These are phyloP conservation scores for Asterochloris erici DNA, from an alignment of 139 green algal genomes.

Conservation along the genomic window DNA sequence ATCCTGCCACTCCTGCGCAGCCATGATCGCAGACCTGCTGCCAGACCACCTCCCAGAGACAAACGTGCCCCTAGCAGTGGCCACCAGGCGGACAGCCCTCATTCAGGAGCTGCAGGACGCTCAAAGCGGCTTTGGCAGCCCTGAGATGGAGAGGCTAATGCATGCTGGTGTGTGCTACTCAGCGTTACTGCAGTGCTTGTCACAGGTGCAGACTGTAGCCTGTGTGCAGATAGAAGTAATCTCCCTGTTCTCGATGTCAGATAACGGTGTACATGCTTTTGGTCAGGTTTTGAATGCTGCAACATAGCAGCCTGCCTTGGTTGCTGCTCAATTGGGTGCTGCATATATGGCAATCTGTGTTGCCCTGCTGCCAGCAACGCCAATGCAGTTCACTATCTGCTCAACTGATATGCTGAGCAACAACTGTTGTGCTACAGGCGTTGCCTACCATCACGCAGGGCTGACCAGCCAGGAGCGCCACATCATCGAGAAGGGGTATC, in stretches of 20 bases:
- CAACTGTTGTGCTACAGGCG: not conserved
- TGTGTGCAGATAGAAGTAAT: not conserved
- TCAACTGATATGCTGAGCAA: not conserved
- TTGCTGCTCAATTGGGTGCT: not conserved
- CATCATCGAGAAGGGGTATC: conserved; percentile 80
- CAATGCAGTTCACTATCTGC: no score
- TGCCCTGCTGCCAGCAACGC: not conserved
- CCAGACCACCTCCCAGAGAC: not conserved
- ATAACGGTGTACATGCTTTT: not conserved
- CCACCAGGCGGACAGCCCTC: conserved; percentile 12
- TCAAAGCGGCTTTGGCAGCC: conserved; percentile 25
- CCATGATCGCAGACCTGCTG: conserved; percentile 34
- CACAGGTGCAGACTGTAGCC: not conserved
- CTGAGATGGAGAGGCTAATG: conserved; percentile 29
- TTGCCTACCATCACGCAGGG: conserved; percentile 43
- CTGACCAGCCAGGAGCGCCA: conserved; percentile 58
- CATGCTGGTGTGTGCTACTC: not conserved
- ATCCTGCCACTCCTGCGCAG: conserved; percentile 21
- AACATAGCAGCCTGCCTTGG: no score
- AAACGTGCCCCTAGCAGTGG: conserved; percentile 5
- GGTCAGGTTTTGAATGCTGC: no score
- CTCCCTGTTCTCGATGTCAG: not conserved
- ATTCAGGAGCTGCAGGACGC: conserved; percentile 27
- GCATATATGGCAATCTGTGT: not conserved
- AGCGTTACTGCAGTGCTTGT: not conserved